Conservation (phyloP, 345 rosid genomes). For the Aurinia saxatilis region DNA sequence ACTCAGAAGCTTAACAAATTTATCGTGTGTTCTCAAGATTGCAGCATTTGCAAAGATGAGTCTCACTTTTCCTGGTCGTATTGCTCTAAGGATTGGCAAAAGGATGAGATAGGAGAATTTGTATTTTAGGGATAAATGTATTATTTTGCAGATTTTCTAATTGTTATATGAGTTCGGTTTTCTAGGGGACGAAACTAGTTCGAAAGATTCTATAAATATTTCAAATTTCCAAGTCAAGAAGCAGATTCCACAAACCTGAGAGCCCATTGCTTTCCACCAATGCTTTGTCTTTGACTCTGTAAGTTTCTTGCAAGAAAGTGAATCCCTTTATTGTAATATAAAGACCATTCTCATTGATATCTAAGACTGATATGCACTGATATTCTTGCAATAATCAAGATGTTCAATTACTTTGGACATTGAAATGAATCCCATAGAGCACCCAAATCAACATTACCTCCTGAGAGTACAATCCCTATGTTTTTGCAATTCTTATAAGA, state of each 20-base stretch:
- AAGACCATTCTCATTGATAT: too few relatives aligned
- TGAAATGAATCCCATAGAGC: conserved; percentile 57
- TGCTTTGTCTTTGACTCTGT: too few relatives aligned
- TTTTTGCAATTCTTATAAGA: conserved; percentile 46
- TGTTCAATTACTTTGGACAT: conserved; percentile 8
- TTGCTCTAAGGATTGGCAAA: not conserved
- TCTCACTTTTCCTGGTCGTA: not conserved
- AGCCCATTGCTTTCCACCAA: too few relatives aligned
- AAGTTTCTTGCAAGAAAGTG: too few relatives aligned
- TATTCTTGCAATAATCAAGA: too few relatives aligned
- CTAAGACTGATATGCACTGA: too few relatives aligned
- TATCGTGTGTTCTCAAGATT: not conserved
- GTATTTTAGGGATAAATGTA: too few relatives aligned
- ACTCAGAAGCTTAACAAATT: conserved; percentile 1
- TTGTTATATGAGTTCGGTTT: too few relatives aligned
- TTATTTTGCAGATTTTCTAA: too few relatives aligned
- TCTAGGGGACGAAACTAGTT: not conserved
- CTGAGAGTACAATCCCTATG: conserved; percentile 58
- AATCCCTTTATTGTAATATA: too few relatives aligned
- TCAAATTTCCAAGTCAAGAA: not conserved
- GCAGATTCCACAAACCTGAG: too few relatives aligned
- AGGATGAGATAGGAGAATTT: conserved; percentile 7
- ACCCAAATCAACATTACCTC: conserved; percentile 81
- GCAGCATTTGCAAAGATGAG: not conserved
- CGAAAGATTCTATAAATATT: not conserved